Evolutionary conservation across 2,329 filamentous ascomycete species (phyloP), one percentile per base, ranked within the genome.

Genomic region (Annulohypoxylon truncatum): DNA sequence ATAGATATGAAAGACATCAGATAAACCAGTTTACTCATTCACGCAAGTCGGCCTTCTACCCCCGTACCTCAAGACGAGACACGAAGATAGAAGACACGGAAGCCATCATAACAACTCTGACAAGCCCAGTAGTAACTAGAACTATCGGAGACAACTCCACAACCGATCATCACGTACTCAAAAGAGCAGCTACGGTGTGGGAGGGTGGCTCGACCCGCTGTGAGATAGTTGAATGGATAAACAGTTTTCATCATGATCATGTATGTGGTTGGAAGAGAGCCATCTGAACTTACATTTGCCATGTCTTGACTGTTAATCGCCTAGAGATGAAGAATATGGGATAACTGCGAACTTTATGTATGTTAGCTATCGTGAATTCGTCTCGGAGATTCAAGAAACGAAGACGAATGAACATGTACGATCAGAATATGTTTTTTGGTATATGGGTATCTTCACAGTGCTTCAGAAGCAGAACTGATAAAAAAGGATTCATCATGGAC

Each of bases 391-490:
- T 38, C 10, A 51, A 53, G 20, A 52, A 50, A 26, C 4, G 42
- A 12, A 44, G 20, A n/a, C 22, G 55, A 55, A 46, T 31, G 55
- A 52, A 46, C 65, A 71, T 73, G 72, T 68, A 72, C 67, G 65
- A 79, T 74, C 73, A 89, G 83, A 83, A 80, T 80, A 72, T 67
- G 18, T 28, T 85, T 83, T 89, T 83, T 90, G 87, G 88, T 89
- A 88, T 84, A 82, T 82, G 78, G 82, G 79, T 87, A 78, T 90
- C 89, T 85, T 89, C 88, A 90, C 81, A 79, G 72, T 78, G 76
- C 73, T 87, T 91, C 89, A 91, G 89, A 86, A 91, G 89, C 89
- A 91, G 89, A 91, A 91, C 89, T 91, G 89, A 85, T 85, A 83
- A 78, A 83, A 82, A 81, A 79, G 70, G 73, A 80, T 82, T 91